Evolutionary conservation across 306 rosid species (phyloP), one percentile per base, ranked within the genome.

Genomic region (Inga laurina): DNA sequence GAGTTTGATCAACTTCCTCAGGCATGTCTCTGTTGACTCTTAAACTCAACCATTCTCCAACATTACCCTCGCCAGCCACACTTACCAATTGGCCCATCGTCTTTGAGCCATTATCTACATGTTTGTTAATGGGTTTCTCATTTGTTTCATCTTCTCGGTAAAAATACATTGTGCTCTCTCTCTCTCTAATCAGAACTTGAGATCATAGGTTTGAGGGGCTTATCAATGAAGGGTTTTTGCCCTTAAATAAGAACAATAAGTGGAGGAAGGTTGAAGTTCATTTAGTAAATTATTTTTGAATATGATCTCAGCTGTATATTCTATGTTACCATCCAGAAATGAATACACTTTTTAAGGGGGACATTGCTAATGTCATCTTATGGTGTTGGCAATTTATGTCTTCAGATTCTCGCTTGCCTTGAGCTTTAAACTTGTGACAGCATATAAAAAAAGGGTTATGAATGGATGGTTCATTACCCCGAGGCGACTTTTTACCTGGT

Each of bases 41-140:
- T 79, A 94, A 84, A 85, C 92, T 92, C 81, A 92, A 79, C 93
- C 90, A 92, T 64, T 92, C 88, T 57, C 97, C 92, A 62, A 52
- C 56, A 16, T 49, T 49, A 49, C 15, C 43, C 43, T 39, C 43
- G 6, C 43, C 8, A 39, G 43, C 7, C 43, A 6, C 43, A 39
- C 43, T 6, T 6, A 6, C 43, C 43, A 37, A 7, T 54, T 8
- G 48, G 52, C 34, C 39, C 69, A 12, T 74, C 61, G 4, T 54
- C 3, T 69, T 61, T 82, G 84, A 57, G 51, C 59, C 75, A 65
- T 57, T 83, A 78, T 82, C 70, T 32, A 8, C 66, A 24, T 75
- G 74, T 65, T 78, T 49, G 64, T 61, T 64, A 37, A 79, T 84
- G 32, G 79, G 43, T 71, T 52, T 49, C 71, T 77, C 87, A 46